phyloP scores from a whole-genome alignment of 352 stramenopile genomes.

The Pythium phragmitis region DNA sequence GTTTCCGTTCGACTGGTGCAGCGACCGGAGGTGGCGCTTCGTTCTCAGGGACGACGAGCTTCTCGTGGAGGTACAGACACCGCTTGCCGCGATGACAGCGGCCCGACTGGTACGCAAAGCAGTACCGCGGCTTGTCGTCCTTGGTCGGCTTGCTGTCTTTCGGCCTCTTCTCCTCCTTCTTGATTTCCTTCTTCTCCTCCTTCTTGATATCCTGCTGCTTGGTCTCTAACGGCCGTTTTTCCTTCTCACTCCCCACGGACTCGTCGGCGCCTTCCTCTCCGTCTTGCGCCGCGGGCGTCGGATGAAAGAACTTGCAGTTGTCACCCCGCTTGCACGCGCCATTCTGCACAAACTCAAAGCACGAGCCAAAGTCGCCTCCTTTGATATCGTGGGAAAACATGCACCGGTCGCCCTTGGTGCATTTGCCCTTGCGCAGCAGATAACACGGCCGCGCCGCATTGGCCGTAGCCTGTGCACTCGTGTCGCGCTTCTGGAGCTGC shows the following conservation, averaged over 20 bases:
- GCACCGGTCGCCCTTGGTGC: slow-evolving; percentile 64
- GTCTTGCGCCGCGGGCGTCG: slow-evolving; percentile 13
- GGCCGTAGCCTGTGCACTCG: slow-evolving; percentile 34
- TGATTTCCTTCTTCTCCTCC: slow-evolving; percentile 7
- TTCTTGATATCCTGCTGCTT: slow-evolving; percentile 1
- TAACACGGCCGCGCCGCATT: slow-evolving; percentile 56
- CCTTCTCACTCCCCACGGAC: background rate
- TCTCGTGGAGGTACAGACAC: slow-evolving; percentile 63
- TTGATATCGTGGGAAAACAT: slow-evolving; percentile 77
- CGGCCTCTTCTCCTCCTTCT: slow-evolving; percentile 2
- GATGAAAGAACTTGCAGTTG: slow-evolving; percentile 72
- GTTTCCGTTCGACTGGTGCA: slow-evolving; percentile 17
- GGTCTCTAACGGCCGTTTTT: slow-evolving; percentile 3
- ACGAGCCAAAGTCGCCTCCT: slow-evolving; percentile 70
- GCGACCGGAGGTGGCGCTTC: slow-evolving; percentile 2
- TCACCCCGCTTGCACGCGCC: slow-evolving; percentile 67
- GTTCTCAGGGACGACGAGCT: slow-evolving; percentile 32
- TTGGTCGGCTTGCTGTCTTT: slow-evolving; percentile 9
- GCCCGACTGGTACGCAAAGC: slow-evolving; percentile 76
- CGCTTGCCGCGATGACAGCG: slow-evolving; percentile 71
- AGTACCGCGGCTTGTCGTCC: slow-evolving; percentile 51
- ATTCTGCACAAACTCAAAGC: slow-evolving; percentile 79
- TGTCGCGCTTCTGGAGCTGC: slow-evolving; percentile 50
- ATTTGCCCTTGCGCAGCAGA: slow-evolving; percentile 78
- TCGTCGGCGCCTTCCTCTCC: slow-evolving; percentile 16